A percentile compares a stretch with the other conserved stretches of the same genome.
Evolutionary conservation across 1,139 yeast genomes (phyloP).

Genomic region (Blastobotrys petasosporus): DNA sequence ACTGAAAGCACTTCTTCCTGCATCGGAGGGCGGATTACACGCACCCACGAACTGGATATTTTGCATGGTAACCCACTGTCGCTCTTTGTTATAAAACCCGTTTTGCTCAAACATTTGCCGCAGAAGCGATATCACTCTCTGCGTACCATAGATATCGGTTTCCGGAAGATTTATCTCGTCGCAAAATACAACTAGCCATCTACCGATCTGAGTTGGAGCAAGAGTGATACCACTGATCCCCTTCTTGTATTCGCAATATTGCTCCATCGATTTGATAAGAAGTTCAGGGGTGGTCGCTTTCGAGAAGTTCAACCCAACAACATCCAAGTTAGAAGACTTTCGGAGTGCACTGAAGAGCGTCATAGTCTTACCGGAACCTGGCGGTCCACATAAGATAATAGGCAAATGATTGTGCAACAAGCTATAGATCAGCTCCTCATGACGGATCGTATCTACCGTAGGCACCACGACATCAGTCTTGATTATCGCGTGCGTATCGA

Average conservation of each 20-base stretch:
- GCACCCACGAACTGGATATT: slow-evolving; percentile 87
- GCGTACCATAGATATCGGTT: slow-evolving; percentile 70
- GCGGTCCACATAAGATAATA: slow-evolving; percentile 85
- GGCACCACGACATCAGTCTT: slow-evolving; percentile 67
- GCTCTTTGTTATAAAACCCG: slow-evolving; percentile 71
- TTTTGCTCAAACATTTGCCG: slow-evolving; percentile 67
- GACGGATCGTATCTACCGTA: slow-evolving; percentile 69
- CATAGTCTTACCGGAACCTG: slow-evolving; percentile 98
- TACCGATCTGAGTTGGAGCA: slow-evolving; percentile 57
- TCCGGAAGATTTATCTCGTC: slow-evolving; percentile 88
- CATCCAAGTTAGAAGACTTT: slow-evolving; percentile 50
- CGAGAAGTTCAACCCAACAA: slow-evolving; percentile 73
- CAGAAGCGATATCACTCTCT: slow-evolving; percentile 64
- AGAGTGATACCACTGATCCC: slow-evolving; percentile 48
- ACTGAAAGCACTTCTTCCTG: slow-evolving; percentile 59
- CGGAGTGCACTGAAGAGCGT: slow-evolving; percentile 66
- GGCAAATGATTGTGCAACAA: slow-evolving; percentile 55
- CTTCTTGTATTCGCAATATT: slow-evolving; percentile 58
- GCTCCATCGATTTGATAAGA: slow-evolving; percentile 62
- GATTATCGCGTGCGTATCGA: slow-evolving; percentile 60
- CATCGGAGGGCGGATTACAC: slow-evolving; percentile 82
- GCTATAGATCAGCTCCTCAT: slow-evolving; percentile 55
- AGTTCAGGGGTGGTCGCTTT: slow-evolving; percentile 68
- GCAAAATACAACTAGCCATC: slow-evolving; percentile 79
- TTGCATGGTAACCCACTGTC: slow-evolving; percentile 61